Percentiles rank a stretch among this genome's conserved stretches.
Conservation (phyloP, 768 basidiomycete species). For the Tubosaeta sp. region DNA sequence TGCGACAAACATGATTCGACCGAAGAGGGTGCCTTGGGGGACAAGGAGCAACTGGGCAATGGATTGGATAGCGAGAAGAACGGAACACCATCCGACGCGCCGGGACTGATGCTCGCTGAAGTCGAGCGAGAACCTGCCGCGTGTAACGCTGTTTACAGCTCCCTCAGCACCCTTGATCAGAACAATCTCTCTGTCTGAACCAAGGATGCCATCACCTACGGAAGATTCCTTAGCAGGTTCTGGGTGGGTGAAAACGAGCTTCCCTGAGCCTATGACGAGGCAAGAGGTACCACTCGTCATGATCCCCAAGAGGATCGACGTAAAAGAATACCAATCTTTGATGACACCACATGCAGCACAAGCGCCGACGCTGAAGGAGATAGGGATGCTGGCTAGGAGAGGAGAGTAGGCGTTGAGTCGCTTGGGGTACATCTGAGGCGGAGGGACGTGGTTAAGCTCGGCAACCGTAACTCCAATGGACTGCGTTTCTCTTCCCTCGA, state of each 20-base stretch:
- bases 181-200: slow-evolving; percentile 21
- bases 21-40: slow-evolving; percentile 31
- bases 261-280: slow-evolving; percentile 32
- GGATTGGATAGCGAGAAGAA: slow-evolving; percentile 32
- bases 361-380: slow-evolving; percentile 25
- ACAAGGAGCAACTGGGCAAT: slow-evolving; percentile 33
- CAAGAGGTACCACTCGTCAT: slow-evolving; percentile 30
- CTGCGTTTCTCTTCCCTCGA: slow-evolving; percentile 21
- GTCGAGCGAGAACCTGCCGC: slow-evolving; percentile 27
- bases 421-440: slow-evolving; percentile 11
- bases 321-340: slow-evolving; percentile 32
- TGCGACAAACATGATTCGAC: slow-evolving; percentile 33
- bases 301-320: slow-evolving; percentile 33
- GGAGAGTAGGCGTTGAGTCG: slow-evolving; percentile 20
- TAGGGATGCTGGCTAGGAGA: slow-evolving; percentile 30
- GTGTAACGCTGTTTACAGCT: slow-evolving; percentile 32
- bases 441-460: slow-evolving; percentile 23
- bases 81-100: slow-evolving; percentile 29
- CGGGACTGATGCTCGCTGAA: slow-evolving; percentile 26
- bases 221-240: slow-evolving; percentile 23
- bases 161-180: slow-evolving; percentile 28
- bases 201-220: slow-evolving; percentile 30
- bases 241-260: slow-evolving; percentile 25
- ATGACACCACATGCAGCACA: slow-evolving; percentile 28
- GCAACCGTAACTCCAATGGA: slow-evolving; percentile 26